Percentiles rank a stretch among this genome's conserved stretches.
Conservation (phyloP, 176 grass and related monocot species). For the Aegilops longissima region DNA sequence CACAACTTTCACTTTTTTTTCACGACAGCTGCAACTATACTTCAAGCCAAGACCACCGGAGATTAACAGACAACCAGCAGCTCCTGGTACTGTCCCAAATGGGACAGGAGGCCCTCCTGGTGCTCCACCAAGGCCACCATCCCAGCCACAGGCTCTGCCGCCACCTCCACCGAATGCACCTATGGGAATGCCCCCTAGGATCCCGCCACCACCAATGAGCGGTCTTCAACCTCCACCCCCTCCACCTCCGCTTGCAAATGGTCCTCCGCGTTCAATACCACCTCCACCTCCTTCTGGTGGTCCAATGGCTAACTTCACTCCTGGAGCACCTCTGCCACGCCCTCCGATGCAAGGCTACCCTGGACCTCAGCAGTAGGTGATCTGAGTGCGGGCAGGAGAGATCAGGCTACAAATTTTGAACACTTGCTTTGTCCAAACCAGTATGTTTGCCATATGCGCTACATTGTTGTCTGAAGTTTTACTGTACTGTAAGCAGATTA, state of each 20-base stretch:
- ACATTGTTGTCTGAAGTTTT: neutral
- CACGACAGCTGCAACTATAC: constrained; percentile 76
- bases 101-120: constrained; percentile 56
- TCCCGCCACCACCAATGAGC: constrained; percentile 53
- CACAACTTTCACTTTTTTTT: neutral
- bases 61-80: constrained; percentile 61
- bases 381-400: neutral
- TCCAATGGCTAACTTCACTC: constrained; percentile 61
- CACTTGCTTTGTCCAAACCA: neutral
- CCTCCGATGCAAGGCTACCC: constrained; percentile 65
- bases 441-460: constrained; percentile 8
- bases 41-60: constrained; percentile 83
- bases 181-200: constrained; percentile 62
- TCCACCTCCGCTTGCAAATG: constrained; percentile 66
- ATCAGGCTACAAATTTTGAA: constrained; percentile 11
- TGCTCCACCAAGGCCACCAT: constrained; percentile 61
- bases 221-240: constrained; percentile 56
- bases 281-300: constrained; percentile 53
- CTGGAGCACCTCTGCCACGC: constrained; percentile 45
- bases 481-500: neutral
- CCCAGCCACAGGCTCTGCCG: constrained; percentile 63
- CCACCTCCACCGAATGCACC: constrained; percentile 56
- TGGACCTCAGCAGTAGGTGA: constrained; percentile 48
- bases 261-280: constrained; percentile 66
- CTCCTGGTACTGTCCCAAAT: constrained; percentile 65